Evolutionary conservation across 495 filamentous ascomycete species (phyloP), one percentile per base, ranked within the genome.

Genomic region (Thozetella sp.): DNA sequence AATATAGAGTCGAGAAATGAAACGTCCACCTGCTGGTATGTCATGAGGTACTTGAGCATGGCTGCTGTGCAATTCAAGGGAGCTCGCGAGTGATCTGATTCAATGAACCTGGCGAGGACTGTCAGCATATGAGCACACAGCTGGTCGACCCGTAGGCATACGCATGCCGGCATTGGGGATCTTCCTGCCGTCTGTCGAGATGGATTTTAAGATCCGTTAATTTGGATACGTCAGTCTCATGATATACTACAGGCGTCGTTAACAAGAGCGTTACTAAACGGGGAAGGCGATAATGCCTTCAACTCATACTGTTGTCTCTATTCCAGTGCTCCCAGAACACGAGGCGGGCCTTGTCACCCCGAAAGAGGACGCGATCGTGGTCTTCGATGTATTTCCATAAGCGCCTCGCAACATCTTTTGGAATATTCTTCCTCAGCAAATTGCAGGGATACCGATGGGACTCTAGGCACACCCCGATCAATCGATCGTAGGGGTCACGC

Each of bases 1-100:
- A 77, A 76, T 0, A 80, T n/a, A 37, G 76, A 71, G 34, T 80
- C 77, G 0, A 80, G 26, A 57, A 77, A 80, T 12, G 62, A 60
- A 2, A 76, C 67, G 63, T 76, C 73, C 1, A 78, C 73, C 67
- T 80, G 76, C 54, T 77, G 69, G 54, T 73, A 69, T 1, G 72
- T 75, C 26, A 77, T 61, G 15, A 64, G 25, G 17, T 61, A 60
- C 6, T 58, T 60, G 13, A 79, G 53, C 72, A 78, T 78, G 12
- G 64, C 34, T 12, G 53, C 52, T 13, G 61, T 65, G 20, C 61
- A 62, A 27, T 65, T 63, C n/a, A 76, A 62, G 12, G 60, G 59
- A 27, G 61, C 67, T 57, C 71, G 27, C 1, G 72, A 70, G 60
- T 72, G 65, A 25, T 56, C 37, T 4, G 74, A 68, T 57, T 68